Evolutionary conservation across 2,329 filamentous ascomycete genomes (phyloP).

Genomic region (Trichoderma sp.): DNA sequence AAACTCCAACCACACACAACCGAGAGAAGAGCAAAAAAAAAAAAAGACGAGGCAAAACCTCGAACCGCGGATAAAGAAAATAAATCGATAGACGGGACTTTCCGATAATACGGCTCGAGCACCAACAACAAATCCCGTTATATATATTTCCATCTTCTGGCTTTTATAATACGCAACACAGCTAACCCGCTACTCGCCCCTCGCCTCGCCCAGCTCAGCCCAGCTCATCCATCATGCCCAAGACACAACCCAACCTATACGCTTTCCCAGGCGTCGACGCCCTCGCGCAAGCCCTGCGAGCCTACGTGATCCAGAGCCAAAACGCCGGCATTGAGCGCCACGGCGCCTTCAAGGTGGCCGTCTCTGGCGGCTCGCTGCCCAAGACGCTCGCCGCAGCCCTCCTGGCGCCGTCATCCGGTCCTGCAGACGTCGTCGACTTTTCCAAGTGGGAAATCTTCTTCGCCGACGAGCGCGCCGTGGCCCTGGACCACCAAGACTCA

Average conservation of each 20-base stretch:
- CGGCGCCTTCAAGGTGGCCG: slow-evolving; percentile 82
- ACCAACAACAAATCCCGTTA: not conserved
- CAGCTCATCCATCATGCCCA: slow-evolving; percentile 49
- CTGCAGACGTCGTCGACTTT: slow-evolving; percentile 70
- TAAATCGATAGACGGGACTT: not conserved
- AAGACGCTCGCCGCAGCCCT: slow-evolving; percentile 84
- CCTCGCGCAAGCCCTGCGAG: slow-evolving; percentile 75
- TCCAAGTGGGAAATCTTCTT: slow-evolving; percentile 97
- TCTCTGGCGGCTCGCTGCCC: slow-evolving; percentile 92
- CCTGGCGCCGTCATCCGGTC: slow-evolving; percentile 55
- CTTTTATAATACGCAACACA: not conserved
- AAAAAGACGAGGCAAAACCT: not conserved
- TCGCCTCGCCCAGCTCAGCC: slow-evolving; percentile 6
- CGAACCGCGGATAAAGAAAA: not conserved
- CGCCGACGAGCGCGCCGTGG: slow-evolving; percentile 93
- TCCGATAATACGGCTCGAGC: not conserved
- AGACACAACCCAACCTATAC: slow-evolving; percentile 70
- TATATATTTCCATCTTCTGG: not conserved
- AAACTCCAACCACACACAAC: not conserved
- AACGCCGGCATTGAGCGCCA: slow-evolving; percentile 78
- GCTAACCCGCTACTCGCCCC: not conserved
- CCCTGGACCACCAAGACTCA: slow-evolving; percentile 88
- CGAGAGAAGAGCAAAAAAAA: not conserved
- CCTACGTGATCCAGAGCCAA: slow-evolving; percentile 81
- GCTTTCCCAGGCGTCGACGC: slow-evolving; percentile 70